phyloP scores from a whole-genome alignment of 805 yeast genomes.

The Saccharomycopsis schoenii region DNA sequence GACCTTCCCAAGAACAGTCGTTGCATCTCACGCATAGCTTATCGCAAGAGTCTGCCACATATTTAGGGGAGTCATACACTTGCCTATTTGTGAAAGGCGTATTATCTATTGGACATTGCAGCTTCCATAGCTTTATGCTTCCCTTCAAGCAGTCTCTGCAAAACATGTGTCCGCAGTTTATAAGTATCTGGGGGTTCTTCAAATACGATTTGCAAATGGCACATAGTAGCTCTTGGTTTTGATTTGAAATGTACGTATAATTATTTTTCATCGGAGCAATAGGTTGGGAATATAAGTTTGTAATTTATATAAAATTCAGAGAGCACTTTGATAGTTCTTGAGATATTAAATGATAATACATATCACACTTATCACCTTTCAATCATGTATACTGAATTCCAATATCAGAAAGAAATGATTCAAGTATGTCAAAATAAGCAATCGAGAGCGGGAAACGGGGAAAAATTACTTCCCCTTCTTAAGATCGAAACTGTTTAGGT shows the following conservation, averaged over 20 bases:
- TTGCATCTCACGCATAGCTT: neutral
- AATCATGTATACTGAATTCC: neutral
- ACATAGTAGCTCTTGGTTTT: constrained; percentile 9
- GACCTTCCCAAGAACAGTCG: neutral
- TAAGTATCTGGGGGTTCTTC: constrained; percentile 13
- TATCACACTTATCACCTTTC: too few species aligned
- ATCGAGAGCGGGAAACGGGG: neutral
- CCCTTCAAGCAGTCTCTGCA: constrained; percentile 9
- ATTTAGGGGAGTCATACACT: neutral
- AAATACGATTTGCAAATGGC: constrained; percentile 15
- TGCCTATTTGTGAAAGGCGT: neutral
- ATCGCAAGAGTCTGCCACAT: neutral
- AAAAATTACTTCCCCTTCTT: neutral
- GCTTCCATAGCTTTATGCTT: neutral
- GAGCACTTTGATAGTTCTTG: neutral
- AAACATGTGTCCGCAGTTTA: constrained; percentile 17
- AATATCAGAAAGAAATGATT: neutral
- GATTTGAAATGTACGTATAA: neutral
- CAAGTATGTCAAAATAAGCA: neutral
- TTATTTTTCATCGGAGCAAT: neutral
- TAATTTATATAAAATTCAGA: too few species aligned
- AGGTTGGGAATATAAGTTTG: neutral
- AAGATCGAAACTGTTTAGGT: neutral
- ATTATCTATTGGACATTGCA: constrained; percentile 13
- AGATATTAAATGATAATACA: too few species aligned